Evolutionary conservation across 1,284 basidiomycete species (phyloP).

Genomic region (Exsudoporus floridanus): DNA sequence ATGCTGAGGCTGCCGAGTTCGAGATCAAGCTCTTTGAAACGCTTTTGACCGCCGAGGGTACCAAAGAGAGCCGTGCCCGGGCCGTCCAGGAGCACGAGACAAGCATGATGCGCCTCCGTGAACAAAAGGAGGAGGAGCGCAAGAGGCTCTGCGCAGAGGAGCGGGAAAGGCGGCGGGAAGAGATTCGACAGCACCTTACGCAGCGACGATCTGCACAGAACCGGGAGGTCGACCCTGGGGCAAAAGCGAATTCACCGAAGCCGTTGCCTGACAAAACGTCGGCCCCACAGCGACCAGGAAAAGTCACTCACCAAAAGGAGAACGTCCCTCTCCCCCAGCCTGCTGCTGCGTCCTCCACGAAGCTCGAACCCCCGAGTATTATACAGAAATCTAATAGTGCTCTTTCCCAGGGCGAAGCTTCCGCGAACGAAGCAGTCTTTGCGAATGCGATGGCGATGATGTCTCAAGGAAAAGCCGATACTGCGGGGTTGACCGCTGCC

Average conservation of each 20-base stretch:
- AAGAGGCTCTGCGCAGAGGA: slow-evolving; percentile 47
- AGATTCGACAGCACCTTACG: slow-evolving; percentile 30
- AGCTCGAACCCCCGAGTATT: slow-evolving; percentile 21
- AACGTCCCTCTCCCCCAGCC: slow-evolving; percentile 15
- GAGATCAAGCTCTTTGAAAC: slow-evolving; percentile 47
- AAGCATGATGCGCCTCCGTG: slow-evolving; percentile 45
- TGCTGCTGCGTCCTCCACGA: slow-evolving; percentile 11
- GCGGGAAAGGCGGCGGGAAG: slow-evolving; percentile 40
- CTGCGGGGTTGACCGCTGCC: slow-evolving; percentile 10
- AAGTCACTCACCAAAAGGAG: slow-evolving; percentile 23
- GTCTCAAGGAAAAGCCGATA: slow-evolving; percentile 13
- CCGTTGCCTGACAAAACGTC: slow-evolving; percentile 14
- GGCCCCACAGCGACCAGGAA: slow-evolving; percentile 14
- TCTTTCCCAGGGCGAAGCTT: slow-evolving; percentile 30
- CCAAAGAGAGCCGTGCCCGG: slow-evolving; percentile 32
- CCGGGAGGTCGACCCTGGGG: slow-evolving; percentile 18
- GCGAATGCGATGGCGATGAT: slow-evolving; percentile 27
- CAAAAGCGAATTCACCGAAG: slow-evolving; percentile 16
- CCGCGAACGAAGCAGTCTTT: slow-evolving; percentile 27
- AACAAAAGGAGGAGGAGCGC: slow-evolving; percentile 50
- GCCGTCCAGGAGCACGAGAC: slow-evolving; percentile 48
- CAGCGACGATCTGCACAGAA: slow-evolving; percentile 22
- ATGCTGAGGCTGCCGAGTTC: slow-evolving; percentile 46
- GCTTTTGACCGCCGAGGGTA: slow-evolving; percentile 36
- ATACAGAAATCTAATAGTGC: slow-evolving; percentile 28